These are phyloP conservation scores for Pyrenopolyporus hunteri DNA, from an alignment of 495 filamentous ascomycete species.

Conservation along the genomic window DNA sequence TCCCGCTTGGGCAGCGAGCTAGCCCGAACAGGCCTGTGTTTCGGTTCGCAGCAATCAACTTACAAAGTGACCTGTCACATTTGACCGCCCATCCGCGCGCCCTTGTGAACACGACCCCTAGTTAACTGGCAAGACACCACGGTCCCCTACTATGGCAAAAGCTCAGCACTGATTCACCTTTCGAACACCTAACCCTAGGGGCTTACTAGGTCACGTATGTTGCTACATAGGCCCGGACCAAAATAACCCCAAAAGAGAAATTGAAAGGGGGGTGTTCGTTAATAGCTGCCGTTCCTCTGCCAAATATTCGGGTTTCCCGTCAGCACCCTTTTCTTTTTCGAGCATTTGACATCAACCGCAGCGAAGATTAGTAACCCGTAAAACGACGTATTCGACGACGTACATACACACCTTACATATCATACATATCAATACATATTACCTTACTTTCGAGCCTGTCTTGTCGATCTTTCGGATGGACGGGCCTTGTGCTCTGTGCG, in stretches of 20 bases:
- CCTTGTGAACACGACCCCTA: constrained; percentile 27
- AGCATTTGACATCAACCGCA: no score
- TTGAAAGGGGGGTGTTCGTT: constrained; percentile 15
- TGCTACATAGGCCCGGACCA: no score
- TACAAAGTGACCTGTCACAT: constrained; percentile 37
- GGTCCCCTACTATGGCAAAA: constrained; percentile 3
- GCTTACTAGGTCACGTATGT: constrained; percentile 25
- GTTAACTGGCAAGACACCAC: not conserved
- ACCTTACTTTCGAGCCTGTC: not conserved
- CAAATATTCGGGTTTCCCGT: constrained; percentile 16
- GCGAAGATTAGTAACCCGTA: constrained; percentile 14
- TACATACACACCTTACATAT: not conserved
- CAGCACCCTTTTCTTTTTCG: not conserved
- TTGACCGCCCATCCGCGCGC: constrained; percentile 40
- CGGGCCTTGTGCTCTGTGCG: constrained; percentile 32
- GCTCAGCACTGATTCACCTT: constrained; percentile 16
- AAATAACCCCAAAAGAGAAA: no score
- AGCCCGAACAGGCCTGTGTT: constrained; percentile 32
- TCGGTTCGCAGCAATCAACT: constrained; percentile 22
- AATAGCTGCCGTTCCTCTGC: constrained; percentile 9
- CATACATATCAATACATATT: no score
- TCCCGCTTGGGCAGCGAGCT: constrained; percentile 34
- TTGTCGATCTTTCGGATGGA: constrained; percentile 35
- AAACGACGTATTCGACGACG: constrained; percentile 6
- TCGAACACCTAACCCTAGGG: constrained; percentile 21